Evolutionary conservation across 257 asterid genomes (phyloP), one percentile per base, ranked within the genome.

Genomic region (Solanum boliviense): DNA sequence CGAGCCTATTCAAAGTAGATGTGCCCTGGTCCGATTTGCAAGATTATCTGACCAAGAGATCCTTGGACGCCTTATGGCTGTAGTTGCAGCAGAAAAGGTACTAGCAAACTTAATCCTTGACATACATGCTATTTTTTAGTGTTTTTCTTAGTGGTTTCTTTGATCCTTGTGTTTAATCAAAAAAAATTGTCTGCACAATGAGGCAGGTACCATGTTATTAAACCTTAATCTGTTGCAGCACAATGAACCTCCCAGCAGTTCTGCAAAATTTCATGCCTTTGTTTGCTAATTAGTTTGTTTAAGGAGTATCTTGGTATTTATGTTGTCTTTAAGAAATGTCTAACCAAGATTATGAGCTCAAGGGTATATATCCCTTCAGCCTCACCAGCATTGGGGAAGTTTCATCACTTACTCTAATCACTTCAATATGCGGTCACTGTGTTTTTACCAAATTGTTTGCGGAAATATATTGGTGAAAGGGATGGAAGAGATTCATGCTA

Each of bases 1-100:
- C 75, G 99, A 97, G 90, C 98, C 99, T 36, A 97, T 97, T 86
- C 99, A 96, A 91, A 97, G 99, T 93, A 93, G 99, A 89, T 96
- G 99, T 87, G 98, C 99, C 84, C 94, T 97, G 91, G 98, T 97
- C 46, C 96, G 98, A 58, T 97, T 93, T 91, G 84, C 96, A 84
- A 96, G 99, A 92, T 89, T 97, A 89, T 94, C 98, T 84, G 99
- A 97, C 87, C 95, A 94, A 91, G 99, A 96, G 94, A 97, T 97
- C 90, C 99, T 97, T 86, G 94, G 98, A 21, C 99, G 99, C 87
- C 98, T 97, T 84, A 91, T 95, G 98, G 93, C 87, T 70, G 99
- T 97, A 71, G 95, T 96, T 89, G 96, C 93, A 44, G 98, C 99
- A n/a, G 99, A 97, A 92, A 94, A 95, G 94, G 99, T 97, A 86